Conservation (phyloP, 805 yeast species). For the Candida orba region DNA sequence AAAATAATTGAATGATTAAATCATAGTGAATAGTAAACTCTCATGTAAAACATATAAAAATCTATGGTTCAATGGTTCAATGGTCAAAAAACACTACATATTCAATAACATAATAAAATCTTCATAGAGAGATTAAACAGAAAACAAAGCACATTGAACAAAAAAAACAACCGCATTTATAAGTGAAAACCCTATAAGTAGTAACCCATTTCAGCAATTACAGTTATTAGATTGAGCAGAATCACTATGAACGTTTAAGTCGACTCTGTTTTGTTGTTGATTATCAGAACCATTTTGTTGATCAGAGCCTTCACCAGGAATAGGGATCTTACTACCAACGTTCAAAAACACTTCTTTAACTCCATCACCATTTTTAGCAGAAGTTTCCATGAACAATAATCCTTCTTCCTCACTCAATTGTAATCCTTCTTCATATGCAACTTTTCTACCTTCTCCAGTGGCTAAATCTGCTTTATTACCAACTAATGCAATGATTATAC, state of each 20-base stretch:
- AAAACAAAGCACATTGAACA: too few relatives aligned
- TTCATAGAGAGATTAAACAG: too few relatives aligned
- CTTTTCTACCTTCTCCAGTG: conserved; percentile 58
- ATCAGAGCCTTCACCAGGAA: conserved; percentile 15
- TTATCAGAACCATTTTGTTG: conserved; percentile 6
- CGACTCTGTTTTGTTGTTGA: conserved; percentile 21
- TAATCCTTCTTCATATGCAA: conserved; percentile 79
- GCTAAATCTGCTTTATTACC: conserved; percentile 88
- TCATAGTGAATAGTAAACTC: too few relatives aligned
- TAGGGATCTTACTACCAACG: conserved; percentile 81
- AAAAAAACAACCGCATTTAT: too few relatives aligned
- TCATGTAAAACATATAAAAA: too few relatives aligned
- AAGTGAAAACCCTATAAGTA: too few relatives aligned
- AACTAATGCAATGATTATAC: conserved; percentile 85
- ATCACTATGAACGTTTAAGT: conserved; percentile 26
- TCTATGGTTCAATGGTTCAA: too few relatives aligned
- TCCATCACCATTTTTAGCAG: conserved; percentile 85
- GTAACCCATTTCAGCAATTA: conserved; percentile 21
- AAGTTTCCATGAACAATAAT: conserved; percentile 83
- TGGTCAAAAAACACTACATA: too few relatives aligned
- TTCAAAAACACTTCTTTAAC: conserved; percentile 89
- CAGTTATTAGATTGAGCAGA: conserved; percentile 26
- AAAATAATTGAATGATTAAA: too few relatives aligned
- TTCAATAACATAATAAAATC: too few relatives aligned
- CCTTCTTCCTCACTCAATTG: conserved; percentile 88